Evolutionary conservation across 2,329 filamentous ascomycete genomes (phyloP).

Genomic region (Penicillium paneum): DNA sequence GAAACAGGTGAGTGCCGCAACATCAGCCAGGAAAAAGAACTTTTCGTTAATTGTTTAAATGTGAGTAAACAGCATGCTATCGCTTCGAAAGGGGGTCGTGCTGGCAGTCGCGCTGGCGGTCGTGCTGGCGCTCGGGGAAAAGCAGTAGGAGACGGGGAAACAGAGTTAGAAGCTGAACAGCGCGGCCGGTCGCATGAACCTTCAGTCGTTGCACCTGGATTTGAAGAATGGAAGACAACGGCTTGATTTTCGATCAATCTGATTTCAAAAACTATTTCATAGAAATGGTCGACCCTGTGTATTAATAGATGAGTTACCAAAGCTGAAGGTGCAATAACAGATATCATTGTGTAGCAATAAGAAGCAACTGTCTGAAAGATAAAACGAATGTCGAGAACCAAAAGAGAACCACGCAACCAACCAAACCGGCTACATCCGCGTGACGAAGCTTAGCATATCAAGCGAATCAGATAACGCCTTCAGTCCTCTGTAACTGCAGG

Average conservation of each 20-base stretch:
- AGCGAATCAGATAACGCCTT: background rate
- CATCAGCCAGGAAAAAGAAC: background rate
- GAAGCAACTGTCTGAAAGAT: too few relatives aligned
- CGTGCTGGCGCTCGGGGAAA: slow-evolving; percentile 10
- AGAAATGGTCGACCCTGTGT: background rate
- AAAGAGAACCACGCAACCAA: too few relatives aligned
- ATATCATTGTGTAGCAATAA: background rate
- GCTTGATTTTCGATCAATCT: background rate
- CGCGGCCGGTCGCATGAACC: slow-evolving; percentile 14
- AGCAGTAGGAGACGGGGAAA: slow-evolving; percentile 6
- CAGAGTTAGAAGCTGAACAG: slow-evolving; percentile 2
- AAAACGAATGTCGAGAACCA: too few relatives aligned
- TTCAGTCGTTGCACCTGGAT: slow-evolving; percentile 20
- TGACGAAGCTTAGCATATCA: background rate
- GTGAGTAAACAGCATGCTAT: slow-evolving; percentile 20
- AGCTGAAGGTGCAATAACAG: background rate
- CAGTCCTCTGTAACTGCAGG: background rate
- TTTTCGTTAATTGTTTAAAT: background rate
- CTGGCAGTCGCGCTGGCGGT: slow-evolving; percentile 12
- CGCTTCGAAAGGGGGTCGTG: slow-evolving; percentile 27
- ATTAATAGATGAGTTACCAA: too few relatives aligned
- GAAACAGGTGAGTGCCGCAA: slow-evolving; percentile 24
- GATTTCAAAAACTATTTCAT: background rate
- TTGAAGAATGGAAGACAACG: slow-evolving; percentile 21
- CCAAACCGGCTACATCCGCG: background rate